Evolutionary conservation across 2,329 filamentous ascomycete genomes (phyloP).

Genomic region (Phaeosphaeriaceae sp.): DNA sequence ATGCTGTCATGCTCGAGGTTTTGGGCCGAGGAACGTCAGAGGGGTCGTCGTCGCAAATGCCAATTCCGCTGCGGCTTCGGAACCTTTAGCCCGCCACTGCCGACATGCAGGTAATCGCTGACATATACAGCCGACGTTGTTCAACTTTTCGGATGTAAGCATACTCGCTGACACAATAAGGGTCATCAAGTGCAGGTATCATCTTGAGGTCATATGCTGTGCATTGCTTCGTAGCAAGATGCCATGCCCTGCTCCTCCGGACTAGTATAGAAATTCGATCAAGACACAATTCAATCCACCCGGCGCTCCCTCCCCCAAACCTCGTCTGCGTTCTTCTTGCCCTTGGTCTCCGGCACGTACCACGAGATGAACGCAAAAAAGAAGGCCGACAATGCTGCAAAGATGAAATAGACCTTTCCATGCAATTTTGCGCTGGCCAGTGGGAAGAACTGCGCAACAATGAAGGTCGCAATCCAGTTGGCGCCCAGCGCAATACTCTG

Average conservation of each 20-base stretch:
- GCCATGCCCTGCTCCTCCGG: not conserved
- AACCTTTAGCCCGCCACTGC: not conserved
- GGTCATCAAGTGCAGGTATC: not conserved
- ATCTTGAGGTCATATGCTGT: not conserved
- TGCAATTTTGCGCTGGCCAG: constrained; percentile 79
- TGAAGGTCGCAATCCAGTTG: constrained; percentile 89
- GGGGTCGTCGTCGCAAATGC: not conserved
- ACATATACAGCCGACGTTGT: not conserved
- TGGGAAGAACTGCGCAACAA: constrained; percentile 95
- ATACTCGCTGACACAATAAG: not conserved
- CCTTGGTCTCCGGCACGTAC: constrained; percentile 86
- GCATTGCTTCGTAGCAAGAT: not conserved
- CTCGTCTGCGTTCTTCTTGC: constrained; percentile 82
- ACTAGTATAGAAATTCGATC: not conserved
- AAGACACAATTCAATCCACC: constrained; percentile 29
- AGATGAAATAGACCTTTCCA: constrained; percentile 92
- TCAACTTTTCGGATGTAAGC: not conserved
- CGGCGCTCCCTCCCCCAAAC: constrained; percentile 77
- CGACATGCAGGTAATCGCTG: not conserved
- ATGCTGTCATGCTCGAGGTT: not conserved
- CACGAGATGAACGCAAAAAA: constrained; percentile 75
- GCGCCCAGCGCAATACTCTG: constrained; percentile 87
- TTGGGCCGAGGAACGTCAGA: constrained; percentile 3
- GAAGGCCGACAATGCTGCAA: constrained; percentile 73
- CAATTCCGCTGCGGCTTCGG: not conserved